Evolutionary conservation across 140 eudicot genomes (phyloP), one percentile per base, ranked within the genome.

Genomic region (Senecio squalidus): DNA sequence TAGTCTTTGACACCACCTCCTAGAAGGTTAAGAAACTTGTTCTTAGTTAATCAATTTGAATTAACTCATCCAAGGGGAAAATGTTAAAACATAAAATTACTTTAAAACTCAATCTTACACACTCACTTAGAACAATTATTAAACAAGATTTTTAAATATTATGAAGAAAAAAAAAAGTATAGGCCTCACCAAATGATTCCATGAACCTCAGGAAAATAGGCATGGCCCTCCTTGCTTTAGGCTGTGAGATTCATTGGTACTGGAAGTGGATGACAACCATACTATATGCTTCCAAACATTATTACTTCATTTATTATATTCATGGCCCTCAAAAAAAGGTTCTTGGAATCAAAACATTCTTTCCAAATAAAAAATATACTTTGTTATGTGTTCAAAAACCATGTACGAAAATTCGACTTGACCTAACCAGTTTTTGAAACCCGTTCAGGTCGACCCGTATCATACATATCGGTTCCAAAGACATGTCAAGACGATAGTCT

Each of bases 211-310:
- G 55, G 77, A 48, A 72, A 59, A 71, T 55, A 56, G 56, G 77
- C 62, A 72, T 72, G 77, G 72, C 71, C 72, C 77, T 67, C 72
- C 60, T 46, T 63, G 72, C 72, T 72, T 64, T 64, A 45, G 67
- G 72, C 46, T 39, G 30, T 47, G 72, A 57, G 72, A 64, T 72
- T 64, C 77, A 72, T 72, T 27, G 77, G 66, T 47, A 72, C 34
- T 47, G 40, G 72, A 56, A 72, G 72, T 72, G 77, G 77, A 72
- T 72, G 77, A 64, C 77, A 72, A 72, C 77, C 77, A 72, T 64
- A 47, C 61, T 64, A 55, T 64, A 72, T 72, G 77, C 77, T 72
- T 72, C 77, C 67, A 63, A 64, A 72, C 72, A 72, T 72, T 56
- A 72, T 72, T 64, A 72, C 72, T 47, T 46, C 77, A 64, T 72